Percentiles rank a stretch among this genome's conserved stretches.
These are phyloP conservation scores for Drechslerella coelobrocha DNA, from an alignment of 2,329 filamentous ascomycete genomes.

Conservation along the genomic window DNA sequence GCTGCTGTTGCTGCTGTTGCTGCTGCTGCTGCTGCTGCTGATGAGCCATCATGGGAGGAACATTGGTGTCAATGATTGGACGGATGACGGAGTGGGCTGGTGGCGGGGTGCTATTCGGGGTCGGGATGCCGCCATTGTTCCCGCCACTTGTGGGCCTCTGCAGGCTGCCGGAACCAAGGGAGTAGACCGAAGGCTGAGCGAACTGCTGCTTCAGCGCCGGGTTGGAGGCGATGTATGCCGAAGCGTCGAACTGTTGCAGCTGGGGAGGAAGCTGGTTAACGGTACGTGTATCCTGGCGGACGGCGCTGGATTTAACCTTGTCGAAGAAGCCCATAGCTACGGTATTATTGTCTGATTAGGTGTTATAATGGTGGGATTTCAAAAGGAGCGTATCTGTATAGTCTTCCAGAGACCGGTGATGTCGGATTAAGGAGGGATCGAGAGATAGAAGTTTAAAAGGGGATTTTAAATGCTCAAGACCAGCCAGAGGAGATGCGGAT, in stretches of 20 bases:
- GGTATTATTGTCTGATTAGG: background rate
- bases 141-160: slow-evolving; percentile 41
- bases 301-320: slow-evolving; percentile 45
- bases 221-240: slow-evolving; percentile 49
- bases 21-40: slow-evolving; percentile 25
- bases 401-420: slow-evolving; percentile 39
- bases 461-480: too few relatives aligned
- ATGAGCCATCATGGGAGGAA: slow-evolving; percentile 19
- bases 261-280: slow-evolving; percentile 42
- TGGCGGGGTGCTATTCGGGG: slow-evolving; percentile 48
- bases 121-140: slow-evolving; percentile 36
- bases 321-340: slow-evolving; percentile 46
- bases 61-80: slow-evolving; percentile 42
- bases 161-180: slow-evolving; percentile 35
- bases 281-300: slow-evolving; percentile 35
- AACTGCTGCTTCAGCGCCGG: slow-evolving; percentile 47
- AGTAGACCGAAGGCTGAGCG: slow-evolving; percentile 24
- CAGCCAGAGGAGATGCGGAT: too few relatives aligned
- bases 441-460: too few relatives aligned
- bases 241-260: slow-evolving; percentile 48
- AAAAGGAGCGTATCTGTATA: slow-evolving; percentile 8
- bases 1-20: slow-evolving; percentile 23
- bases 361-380: background rate
- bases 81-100: slow-evolving; percentile 24
- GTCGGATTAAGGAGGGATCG: slow-evolving; percentile 1